A percentile compares a stretch with the other conserved stretches of the same genome.
Evolutionary conservation across 2,329 filamentous ascomycete species (phyloP).

Genomic region (Parascedosporium putredinis): DNA sequence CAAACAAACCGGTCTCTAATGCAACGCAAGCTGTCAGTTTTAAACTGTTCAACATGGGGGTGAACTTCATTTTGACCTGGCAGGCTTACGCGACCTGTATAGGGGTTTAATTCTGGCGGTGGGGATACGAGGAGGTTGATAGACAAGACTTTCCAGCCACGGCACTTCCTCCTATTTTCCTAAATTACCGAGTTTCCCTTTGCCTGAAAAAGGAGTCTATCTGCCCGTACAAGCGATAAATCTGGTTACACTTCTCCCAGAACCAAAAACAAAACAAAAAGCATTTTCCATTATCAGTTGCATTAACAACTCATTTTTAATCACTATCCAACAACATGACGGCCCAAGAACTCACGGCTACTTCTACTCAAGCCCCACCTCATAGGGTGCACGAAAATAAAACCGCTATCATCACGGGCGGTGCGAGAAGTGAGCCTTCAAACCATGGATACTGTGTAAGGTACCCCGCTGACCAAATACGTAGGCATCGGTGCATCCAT

Average conservation of each 20-base stretch:
- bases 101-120: too few relatives aligned
- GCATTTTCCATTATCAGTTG: too few relatives aligned
- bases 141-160: neutral
- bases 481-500: slow-evolving; percentile 51
- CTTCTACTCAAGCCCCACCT: slow-evolving; percentile 11
- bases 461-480: slow-evolving; percentile 7
- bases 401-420: slow-evolving; percentile 40
- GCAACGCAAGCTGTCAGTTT: neutral
- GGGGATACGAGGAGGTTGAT: neutral
- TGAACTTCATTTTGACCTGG: neutral
- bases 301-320: too few relatives aligned
- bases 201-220: neutral
- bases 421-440: slow-evolving; percentile 31
- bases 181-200: neutral
- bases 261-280: too few relatives aligned
- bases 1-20: neutral
- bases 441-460: neutral
- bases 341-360: slow-evolving; percentile 6
- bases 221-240: neutral
- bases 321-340: slow-evolving; percentile 9
- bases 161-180: neutral
- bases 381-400: slow-evolving; percentile 29
- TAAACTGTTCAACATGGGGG: neutral
- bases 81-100: too few relatives aligned
- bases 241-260: too few relatives aligned